phyloP scores from a whole-genome alignment of 345 rosid species.

The Salix arbutifolia region DNA sequence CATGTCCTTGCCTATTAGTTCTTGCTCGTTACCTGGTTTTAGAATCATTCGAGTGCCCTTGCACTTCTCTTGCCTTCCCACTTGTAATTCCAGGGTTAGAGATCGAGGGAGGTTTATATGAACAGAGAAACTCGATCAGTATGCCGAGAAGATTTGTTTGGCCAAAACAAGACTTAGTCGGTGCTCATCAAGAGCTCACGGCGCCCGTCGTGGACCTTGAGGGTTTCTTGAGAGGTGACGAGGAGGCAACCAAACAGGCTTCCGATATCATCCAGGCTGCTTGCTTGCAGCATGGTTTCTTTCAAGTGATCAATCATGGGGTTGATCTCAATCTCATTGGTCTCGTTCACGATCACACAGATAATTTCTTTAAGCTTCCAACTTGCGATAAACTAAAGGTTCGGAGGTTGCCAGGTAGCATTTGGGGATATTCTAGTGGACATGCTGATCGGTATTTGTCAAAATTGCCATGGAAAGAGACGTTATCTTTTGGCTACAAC shows the following conservation, averaged over 20 bases:
- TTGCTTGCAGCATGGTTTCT: slow-evolving; percentile 56
- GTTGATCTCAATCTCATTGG: slow-evolving; percentile 35
- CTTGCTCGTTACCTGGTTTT: neutral
- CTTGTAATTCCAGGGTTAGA: slow-evolving; percentile 3
- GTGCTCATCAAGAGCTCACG: slow-evolving; percentile 33
- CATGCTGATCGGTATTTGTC: slow-evolving; percentile 46
- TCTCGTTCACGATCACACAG: slow-evolving; percentile 26
- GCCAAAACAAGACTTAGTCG: slow-evolving; percentile 34
- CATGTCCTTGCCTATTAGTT: neutral
- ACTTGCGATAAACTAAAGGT: slow-evolving; percentile 26
- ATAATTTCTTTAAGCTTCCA: slow-evolving; percentile 36
- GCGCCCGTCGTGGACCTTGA: slow-evolving; percentile 48
- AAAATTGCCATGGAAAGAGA: slow-evolving; percentile 70
- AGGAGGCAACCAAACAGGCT: slow-evolving; percentile 25
- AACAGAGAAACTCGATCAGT: slow-evolving; percentile 12
- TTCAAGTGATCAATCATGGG: slow-evolving; percentile 64
- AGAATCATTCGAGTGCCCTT: slow-evolving; percentile 14
- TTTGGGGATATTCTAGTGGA: slow-evolving; percentile 44
- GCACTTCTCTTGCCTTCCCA: slow-evolving; percentile 13
- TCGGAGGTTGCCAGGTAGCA: slow-evolving; percentile 19
- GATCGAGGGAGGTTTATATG: neutral
- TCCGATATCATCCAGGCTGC: slow-evolving; percentile 34
- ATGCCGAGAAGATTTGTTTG: slow-evolving; percentile 40
- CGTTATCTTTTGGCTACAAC: slow-evolving; percentile 35
- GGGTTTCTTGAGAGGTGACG: slow-evolving; percentile 42